These are phyloP conservation scores for Entoloma clypeatum DNA, from an alignment of 1,284 basidiomycete species.

Conservation along the genomic window DNA sequence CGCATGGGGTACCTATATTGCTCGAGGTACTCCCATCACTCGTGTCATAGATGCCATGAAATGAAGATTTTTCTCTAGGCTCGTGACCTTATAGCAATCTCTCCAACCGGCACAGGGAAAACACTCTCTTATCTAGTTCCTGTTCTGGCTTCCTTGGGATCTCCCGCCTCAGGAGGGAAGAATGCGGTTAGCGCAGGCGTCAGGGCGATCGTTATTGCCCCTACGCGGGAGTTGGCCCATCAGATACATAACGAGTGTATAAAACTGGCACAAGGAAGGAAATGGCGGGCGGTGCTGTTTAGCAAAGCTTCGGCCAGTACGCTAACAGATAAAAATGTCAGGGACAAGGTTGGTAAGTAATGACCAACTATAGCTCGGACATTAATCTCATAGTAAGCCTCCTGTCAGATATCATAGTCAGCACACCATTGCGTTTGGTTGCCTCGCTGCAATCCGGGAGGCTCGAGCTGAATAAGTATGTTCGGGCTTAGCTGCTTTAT, in stretches of 20 bases:
- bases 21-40: slow-evolving; percentile 50
- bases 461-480: slow-evolving; percentile 71
- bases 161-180: slow-evolving; percentile 53
- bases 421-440: slow-evolving; percentile 77
- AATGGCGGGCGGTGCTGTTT: slow-evolving; percentile 81
- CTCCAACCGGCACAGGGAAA: slow-evolving; percentile 94
- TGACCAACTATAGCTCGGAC: not conserved
- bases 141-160: slow-evolving; percentile 62
- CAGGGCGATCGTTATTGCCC: slow-evolving; percentile 81
- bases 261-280: slow-evolving; percentile 77
- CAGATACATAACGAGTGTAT: slow-evolving; percentile 93
- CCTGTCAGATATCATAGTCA: slow-evolving; percentile 76
- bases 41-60: slow-evolving; percentile 4
- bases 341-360: slow-evolving; percentile 70
- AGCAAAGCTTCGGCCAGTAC: slow-evolving; percentile 82
- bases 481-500: slow-evolving; percentile 11
- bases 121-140: slow-evolving; percentile 89
- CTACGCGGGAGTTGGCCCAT: slow-evolving; percentile 94
- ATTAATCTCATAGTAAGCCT: slow-evolving; percentile 5
- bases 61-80: slow-evolving; percentile 34
- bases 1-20: slow-evolving; percentile 70
- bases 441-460: slow-evolving; percentile 65
- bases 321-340: slow-evolving; percentile 60
- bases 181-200: slow-evolving; percentile 55
- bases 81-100: slow-evolving; percentile 86